Conservation (phyloP, 1,139 yeast genomes). For the Saccharomyces hybrid region DNA sequence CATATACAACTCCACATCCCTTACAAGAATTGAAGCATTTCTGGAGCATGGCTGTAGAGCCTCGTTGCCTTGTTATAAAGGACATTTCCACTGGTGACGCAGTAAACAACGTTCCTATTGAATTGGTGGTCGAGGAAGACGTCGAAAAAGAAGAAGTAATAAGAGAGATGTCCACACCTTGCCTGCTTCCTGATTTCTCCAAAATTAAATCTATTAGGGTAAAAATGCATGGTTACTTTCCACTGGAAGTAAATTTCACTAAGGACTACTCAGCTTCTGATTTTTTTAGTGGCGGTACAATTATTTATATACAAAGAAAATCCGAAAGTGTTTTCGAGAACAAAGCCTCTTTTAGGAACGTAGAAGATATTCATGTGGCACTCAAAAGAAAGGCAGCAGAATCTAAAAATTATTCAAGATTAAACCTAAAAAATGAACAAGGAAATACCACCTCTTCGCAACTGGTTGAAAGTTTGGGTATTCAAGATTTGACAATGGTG, state of each 20-base stretch:
- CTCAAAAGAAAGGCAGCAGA: constrained; percentile 9
- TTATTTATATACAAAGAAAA: constrained; percentile 20
- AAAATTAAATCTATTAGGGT: constrained; percentile 34
- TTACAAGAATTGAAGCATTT: constrained; percentile 83
- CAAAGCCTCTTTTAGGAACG: constrained; percentile 4
- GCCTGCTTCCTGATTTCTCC: constrained; percentile 56
- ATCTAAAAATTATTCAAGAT: neutral
- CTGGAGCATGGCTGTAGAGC: constrained; percentile 82
- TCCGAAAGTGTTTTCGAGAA: constrained; percentile 2
- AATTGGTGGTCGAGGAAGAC: constrained; percentile 43
- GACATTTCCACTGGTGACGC: constrained; percentile 57
- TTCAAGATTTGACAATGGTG: constrained; percentile 16
- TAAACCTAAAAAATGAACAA: neutral
- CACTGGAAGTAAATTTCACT: constrained; percentile 23
- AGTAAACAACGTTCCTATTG: constrained; percentile 27
- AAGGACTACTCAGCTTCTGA: constrained; percentile 14
- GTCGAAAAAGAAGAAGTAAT: constrained; percentile 36
- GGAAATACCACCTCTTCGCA: constrained; percentile 2
- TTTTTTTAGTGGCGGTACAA: constrained; percentile 25
- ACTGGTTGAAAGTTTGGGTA: constrained; percentile 9
- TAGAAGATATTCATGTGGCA: constrained; percentile 11
- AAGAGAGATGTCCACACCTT: constrained; percentile 43
- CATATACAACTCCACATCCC: constrained; percentile 71
- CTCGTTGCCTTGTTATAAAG: constrained; percentile 67
- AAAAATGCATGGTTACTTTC: constrained; percentile 22